Conservation (phyloP, 768 basidiomycete species). For the Daedaleopsis nitida region DNA sequence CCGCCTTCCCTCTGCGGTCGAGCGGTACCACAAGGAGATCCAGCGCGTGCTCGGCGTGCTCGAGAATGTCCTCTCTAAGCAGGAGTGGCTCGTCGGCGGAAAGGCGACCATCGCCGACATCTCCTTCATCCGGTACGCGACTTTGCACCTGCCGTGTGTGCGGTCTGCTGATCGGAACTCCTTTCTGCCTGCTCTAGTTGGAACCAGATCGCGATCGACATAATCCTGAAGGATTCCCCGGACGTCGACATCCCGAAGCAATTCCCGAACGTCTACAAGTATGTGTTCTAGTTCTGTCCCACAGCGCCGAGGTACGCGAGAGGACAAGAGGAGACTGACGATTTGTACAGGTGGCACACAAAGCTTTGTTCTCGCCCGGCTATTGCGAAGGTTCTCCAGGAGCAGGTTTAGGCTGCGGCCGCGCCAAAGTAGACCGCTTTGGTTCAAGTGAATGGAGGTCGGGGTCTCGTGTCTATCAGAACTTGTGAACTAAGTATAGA, state of each 20-base stretch:
- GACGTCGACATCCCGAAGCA: constrained; percentile 8
- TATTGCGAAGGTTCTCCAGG: too few species aligned
- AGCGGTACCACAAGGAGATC: constrained; percentile 28
- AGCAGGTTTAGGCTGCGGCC: too few species aligned
- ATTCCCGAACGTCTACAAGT: constrained; percentile 7
- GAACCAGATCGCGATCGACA: neutral
- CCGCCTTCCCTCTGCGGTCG: constrained; percentile 17
- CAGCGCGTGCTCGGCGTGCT: constrained; percentile 26
- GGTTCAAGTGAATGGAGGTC: too few species aligned
- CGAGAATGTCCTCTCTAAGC: constrained; percentile 23
- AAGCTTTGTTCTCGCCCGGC: too few species aligned
- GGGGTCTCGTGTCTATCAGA: neutral
- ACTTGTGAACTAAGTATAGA: neutral
- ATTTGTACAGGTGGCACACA: too few species aligned
- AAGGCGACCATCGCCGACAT: constrained; percentile 24
- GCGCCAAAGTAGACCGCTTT: too few species aligned
- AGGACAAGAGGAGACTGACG: too few species aligned
- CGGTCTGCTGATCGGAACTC: too few species aligned
- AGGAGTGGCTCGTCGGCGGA: constrained; percentile 19
- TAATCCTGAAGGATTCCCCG: neutral
- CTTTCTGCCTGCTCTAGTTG: neutral
- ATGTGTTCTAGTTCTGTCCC: neutral
- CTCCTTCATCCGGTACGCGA: constrained; percentile 11
- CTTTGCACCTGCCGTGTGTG: neutral
- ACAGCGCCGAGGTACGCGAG: too few species aligned